A percentile compares a stretch with the other conserved stretches of the same genome.
phyloP scores from a whole-genome alignment of 2,329 filamentous ascomycete species.

The Intubia oerlemansii region DNA sequence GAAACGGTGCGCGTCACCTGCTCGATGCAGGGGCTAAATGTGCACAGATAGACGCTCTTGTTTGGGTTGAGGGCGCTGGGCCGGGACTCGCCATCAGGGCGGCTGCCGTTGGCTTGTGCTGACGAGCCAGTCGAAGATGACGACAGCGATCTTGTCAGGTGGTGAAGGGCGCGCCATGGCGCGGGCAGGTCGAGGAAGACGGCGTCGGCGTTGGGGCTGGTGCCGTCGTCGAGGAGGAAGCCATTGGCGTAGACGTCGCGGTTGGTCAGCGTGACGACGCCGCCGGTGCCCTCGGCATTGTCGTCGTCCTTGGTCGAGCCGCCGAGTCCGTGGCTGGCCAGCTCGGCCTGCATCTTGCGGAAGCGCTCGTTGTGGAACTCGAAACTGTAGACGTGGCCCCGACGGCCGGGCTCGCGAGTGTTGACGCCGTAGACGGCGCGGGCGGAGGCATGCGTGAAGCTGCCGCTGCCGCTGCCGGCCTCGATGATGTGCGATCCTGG shows the following conservation, averaged over 20 bases:
- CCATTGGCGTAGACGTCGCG: slow-evolving; percentile 61
- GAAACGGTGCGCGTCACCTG: slow-evolving; percentile 79
- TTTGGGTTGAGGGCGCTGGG: slow-evolving; percentile 45
- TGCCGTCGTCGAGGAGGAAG: slow-evolving; percentile 38
- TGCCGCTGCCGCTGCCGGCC: slow-evolving; percentile 63
- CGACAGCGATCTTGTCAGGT: slow-evolving; percentile 45
- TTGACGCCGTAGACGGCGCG: slow-evolving; percentile 49
- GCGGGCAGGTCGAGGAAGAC: slow-evolving; percentile 66
- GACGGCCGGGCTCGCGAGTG: slow-evolving; percentile 4
- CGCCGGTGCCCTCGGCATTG: too few species aligned
- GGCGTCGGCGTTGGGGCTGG: slow-evolving; percentile 42
- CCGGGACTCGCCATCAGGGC: slow-evolving; percentile 4
- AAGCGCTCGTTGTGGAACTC: slow-evolving; percentile 61
- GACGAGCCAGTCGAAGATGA: too few species aligned
- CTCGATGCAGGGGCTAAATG: slow-evolving; percentile 92
- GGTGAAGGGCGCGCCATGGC: slow-evolving; percentile 58
- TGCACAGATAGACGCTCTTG: slow-evolving; percentile 63
- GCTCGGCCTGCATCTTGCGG: slow-evolving; percentile 45
- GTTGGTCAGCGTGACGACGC: slow-evolving; percentile 49
- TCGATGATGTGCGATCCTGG: slow-evolving; percentile 59
- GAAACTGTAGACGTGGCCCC: slow-evolving; percentile 59
- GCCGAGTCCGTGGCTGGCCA: slow-evolving; percentile 40
- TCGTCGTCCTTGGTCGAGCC: slow-evolving; percentile 14
- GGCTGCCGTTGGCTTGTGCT: too few species aligned
- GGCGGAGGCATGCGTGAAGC: slow-evolving; percentile 61